Conservation (phyloP, 768 basidiomycete genomes). For the Termitomyces sp. region DNA sequence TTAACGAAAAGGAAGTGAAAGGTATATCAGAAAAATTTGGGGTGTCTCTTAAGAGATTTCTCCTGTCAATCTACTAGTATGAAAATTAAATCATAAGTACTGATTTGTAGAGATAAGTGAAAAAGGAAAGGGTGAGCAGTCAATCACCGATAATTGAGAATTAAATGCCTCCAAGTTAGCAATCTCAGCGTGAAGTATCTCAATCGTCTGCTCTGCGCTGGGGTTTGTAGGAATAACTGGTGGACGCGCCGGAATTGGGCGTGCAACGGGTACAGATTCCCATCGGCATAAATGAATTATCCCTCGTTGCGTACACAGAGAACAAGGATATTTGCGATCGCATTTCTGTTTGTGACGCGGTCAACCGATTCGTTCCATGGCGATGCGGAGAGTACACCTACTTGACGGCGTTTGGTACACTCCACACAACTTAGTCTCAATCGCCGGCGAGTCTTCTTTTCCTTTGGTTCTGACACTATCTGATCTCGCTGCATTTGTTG, state of each 20-base stretch:
- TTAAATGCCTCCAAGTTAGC: constrained; percentile 16
- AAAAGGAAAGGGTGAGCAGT: not conserved
- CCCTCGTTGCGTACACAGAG: constrained; percentile 31
- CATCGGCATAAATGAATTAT: constrained; percentile 41
- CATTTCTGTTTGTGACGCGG: constrained; percentile 37
- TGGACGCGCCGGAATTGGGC: constrained; percentile 35
- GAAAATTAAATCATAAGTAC: no score
- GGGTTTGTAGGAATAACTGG: constrained; percentile 11
- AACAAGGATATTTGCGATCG: constrained; percentile 39
- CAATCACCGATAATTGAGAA: not conserved
- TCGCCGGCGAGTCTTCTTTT: constrained; percentile 45
- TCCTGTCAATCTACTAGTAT: no score
- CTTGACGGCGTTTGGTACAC: constrained; percentile 52
- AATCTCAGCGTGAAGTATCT: constrained; percentile 21
- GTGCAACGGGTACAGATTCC: constrained; percentile 37
- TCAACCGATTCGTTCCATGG: not conserved
- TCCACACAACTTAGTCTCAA: constrained; percentile 50
- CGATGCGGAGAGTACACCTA: constrained; percentile 16
- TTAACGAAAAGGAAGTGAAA: not conserved
- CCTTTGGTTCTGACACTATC: constrained; percentile 20
- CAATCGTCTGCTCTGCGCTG: constrained; percentile 15
- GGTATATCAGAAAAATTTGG: not conserved
- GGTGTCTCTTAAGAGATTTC: not conserved
- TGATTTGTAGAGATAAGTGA: not conserved
- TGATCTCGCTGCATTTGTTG: constrained; percentile 5